Evolutionary conservation across 1,139 yeast genomes (phyloP).

Genomic region (Barnettozyma hawaiiensis): DNA sequence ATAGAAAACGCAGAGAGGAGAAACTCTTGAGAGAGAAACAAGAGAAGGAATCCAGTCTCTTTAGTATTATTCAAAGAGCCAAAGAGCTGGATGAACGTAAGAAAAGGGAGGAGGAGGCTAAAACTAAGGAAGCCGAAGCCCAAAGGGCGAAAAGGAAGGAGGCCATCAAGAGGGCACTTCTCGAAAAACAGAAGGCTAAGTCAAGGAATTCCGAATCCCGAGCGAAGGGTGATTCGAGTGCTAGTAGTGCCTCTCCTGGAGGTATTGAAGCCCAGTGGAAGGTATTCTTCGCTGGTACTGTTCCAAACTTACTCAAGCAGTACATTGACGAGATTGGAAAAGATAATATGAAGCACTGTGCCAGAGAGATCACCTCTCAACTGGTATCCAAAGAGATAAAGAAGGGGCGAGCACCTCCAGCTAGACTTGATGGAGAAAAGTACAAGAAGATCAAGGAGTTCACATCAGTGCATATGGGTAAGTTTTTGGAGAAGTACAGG

Average conservation of each 20-base stretch:
- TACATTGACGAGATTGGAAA: slow-evolving; percentile 63
- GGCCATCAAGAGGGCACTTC: slow-evolving; percentile 25
- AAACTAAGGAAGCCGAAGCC: slow-evolving; percentile 21
- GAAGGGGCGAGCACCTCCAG: slow-evolving; percentile 43
- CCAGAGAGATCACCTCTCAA: slow-evolving; percentile 65
- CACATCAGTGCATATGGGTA: slow-evolving; percentile 65
- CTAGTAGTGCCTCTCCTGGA: slow-evolving; percentile 5
- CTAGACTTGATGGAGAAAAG: slow-evolving; percentile 56
- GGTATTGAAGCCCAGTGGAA: slow-evolving; percentile 47
- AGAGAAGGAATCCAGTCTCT: slow-evolving; percentile 3
- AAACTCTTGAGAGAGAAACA: background rate
- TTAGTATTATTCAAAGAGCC: slow-evolving; percentile 21
- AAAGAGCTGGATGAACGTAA: slow-evolving; percentile 13
- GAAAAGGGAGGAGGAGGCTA: slow-evolving; percentile 20
- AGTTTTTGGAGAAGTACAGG: slow-evolving; percentile 52
- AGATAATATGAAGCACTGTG: slow-evolving; percentile 70
- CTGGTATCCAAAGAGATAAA: slow-evolving; percentile 62
- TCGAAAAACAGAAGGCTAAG: slow-evolving; percentile 17
- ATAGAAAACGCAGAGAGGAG: slow-evolving; percentile 7
- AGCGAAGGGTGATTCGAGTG: background rate
- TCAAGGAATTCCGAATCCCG: slow-evolving; percentile 12
- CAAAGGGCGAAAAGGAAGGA: slow-evolving; percentile 26
- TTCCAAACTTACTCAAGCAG: slow-evolving; percentile 73
- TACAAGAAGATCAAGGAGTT: slow-evolving; percentile 63
- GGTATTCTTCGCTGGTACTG: slow-evolving; percentile 59